Percentiles rank a stretch among this genome's conserved stretches.
Conservation (phyloP, 208 protist genomes). For the Endotrypanum monterogeii region DNA sequence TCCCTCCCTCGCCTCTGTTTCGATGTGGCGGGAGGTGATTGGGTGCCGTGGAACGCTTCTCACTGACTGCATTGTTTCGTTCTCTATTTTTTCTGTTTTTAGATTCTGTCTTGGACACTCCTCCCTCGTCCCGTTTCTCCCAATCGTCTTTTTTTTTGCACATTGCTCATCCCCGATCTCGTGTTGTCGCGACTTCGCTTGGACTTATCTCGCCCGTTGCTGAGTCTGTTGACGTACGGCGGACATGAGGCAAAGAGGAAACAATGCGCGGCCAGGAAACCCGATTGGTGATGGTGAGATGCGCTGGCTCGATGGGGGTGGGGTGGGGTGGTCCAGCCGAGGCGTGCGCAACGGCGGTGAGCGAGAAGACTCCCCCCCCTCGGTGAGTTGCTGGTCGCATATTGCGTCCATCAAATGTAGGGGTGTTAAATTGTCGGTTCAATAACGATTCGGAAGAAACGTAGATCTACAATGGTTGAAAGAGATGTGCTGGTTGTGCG, state of each 20-base stretch:
- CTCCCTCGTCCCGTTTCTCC: neutral
- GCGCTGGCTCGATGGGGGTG: neutral
- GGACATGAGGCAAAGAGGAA: neutral
- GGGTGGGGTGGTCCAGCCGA: neutral
- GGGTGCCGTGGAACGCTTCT: neutral
- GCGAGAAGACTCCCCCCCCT: no score
- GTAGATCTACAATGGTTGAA: no score
- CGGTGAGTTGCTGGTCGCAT: no score
- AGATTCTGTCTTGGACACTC: neutral
- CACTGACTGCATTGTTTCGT: neutral
- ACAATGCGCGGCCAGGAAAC: neutral
- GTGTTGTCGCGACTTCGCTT: neutral
- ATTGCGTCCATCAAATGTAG: no score
- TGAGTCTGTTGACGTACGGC: neutral
- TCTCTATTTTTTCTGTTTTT: neutral
- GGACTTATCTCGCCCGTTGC: neutral
- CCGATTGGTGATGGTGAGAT: neutral
- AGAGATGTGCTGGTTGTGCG: no score
- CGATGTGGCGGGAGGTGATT: neutral
- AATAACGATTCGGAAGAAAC: no score
- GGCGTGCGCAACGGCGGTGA: neutral
- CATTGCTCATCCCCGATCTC: neutral
- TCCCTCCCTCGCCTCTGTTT: neutral
- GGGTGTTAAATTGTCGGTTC: no score
- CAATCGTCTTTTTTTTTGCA: neutral